These are phyloP conservation scores for Talaromyces stipitatus DNA, from an alignment of 495 filamentous ascomycete species.

Conservation along the genomic window DNA sequence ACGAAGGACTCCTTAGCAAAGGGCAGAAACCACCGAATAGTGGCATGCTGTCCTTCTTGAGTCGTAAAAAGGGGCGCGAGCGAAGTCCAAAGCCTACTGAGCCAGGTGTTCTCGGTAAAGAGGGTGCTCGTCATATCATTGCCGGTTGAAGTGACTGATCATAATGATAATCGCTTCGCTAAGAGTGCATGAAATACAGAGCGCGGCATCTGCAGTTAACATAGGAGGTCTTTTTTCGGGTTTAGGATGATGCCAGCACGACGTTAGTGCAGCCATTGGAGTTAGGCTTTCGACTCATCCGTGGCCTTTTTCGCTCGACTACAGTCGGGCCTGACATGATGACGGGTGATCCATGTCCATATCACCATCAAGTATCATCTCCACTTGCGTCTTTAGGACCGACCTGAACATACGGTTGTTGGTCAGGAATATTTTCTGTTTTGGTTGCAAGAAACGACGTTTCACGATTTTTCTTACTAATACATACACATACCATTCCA, in stretches of 20 bases:
- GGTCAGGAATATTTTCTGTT: background rate
- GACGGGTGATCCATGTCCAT: background rate
- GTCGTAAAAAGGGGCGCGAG: conserved; percentile 80
- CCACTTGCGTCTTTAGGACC: background rate
- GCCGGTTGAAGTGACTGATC: conserved; percentile 11
- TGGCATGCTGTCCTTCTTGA: conserved; percentile 86
- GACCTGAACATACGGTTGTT: background rate
- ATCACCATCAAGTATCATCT: background rate
- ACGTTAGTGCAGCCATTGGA: background rate
- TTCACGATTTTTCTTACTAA: background rate
- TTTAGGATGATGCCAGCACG: background rate
- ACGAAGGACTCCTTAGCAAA: conserved; percentile 37
- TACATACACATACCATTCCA: background rate
- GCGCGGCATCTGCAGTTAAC: background rate
- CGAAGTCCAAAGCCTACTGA: conserved; percentile 93
- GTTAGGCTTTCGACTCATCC: background rate
- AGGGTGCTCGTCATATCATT: conserved; percentile 67
- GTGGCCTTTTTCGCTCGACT: background rate
- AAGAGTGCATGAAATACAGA: background rate
- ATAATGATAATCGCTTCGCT: background rate
- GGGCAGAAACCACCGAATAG: conserved; percentile 43
- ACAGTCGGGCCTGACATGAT: background rate
- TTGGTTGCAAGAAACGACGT: background rate
- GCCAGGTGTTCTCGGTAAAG: conserved; percentile 86
- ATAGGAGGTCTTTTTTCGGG: background rate